Percentiles rank a stretch among this genome's conserved stretches.
Conservation (phyloP, 2,329 filamentous ascomycete species). For the Coniochaeta ligniaria region DNA sequence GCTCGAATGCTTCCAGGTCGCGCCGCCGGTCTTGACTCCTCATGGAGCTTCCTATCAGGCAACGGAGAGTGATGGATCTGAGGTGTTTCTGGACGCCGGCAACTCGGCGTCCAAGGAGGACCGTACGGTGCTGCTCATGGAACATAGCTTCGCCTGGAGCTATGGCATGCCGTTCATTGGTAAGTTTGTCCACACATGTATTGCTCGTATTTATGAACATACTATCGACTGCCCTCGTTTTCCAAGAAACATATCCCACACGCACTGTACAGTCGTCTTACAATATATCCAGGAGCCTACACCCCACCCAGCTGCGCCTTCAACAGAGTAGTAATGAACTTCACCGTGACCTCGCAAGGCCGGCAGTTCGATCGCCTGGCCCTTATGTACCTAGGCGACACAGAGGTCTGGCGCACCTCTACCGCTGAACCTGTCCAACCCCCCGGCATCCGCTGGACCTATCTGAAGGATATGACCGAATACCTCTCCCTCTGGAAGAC, state of each 20-base stretch:
- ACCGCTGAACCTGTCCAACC: conserved; percentile 66
- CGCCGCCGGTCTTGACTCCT: conserved; percentile 55
- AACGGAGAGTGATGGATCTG: conserved; percentile 22
- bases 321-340: conserved; percentile 67
- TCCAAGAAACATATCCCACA: not conserved
- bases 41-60: conserved; percentile 19
- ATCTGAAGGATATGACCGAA: conserved; percentile 71
- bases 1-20: conserved; percentile 62
- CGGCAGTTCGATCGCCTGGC: conserved; percentile 72
- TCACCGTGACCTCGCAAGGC: conserved; percentile 65
- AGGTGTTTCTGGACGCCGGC: conserved; percentile 6
- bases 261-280: conserved; percentile 3
- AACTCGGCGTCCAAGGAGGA: conserved; percentile 17
- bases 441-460: conserved; percentile 67
- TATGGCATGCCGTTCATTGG: conserved; percentile 70
- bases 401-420: conserved; percentile 76
- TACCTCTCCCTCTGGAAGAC: conserved; percentile 62
- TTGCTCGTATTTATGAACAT: not conserved
- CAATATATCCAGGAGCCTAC: conserved; percentile 44
- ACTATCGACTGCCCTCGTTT: not conserved
- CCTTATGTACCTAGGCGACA: conserved; percentile 68
- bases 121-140: conserved; percentile 56
- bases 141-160: conserved; percentile 63
- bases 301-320: conserved; percentile 62
- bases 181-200: conserved; percentile 25